Evolutionary conservation across 2,329 filamentous ascomycete genomes (phyloP), one percentile per base, ranked within the genome.

Genomic region (Plenodomus biglobosus): DNA sequence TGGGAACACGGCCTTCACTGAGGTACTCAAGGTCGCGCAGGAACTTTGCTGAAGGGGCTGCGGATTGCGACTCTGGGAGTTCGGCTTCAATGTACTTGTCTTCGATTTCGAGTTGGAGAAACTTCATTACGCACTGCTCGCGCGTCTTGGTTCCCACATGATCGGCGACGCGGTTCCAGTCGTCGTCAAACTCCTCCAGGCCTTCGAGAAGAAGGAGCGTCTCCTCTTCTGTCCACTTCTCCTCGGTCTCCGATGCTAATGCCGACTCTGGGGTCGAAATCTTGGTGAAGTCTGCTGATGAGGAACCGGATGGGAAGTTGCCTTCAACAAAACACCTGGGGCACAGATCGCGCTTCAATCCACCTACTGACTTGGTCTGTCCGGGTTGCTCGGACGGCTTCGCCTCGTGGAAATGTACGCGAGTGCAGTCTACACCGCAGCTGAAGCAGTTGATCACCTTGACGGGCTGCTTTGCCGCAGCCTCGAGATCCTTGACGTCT

Each of bases 61-160:
- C 59, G 3, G 61, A 51, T 22, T 64, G 61, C 24, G 58, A 50
- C 35, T 65, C 58, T 46, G 88, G 76, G 7, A 84, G 82, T 63
- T 92, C 86, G 7, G 90, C 85, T 63, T 97, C 92, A 8, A 96
- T 78, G 66, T 96, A 99, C 71, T 95, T 95, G 76, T 96, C 92
- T 71, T 97, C 94, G 53, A 99, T 99, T 60, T 96, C 92, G 30
- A 99, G 80, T 68, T 96, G 91, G 56, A 99, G 74, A 77, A 99
- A 99, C 70, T 96, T 94, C 62, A 97, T 81, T 15, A 97, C 92
- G 70, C 94, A 99, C 75, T 99, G 92, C 72, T 99, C 95, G 44
- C 90, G 83, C 1, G 91, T 96, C 51, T 92, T 86, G 2, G 90
- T 95, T 40, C 88, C 88, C 37, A 99, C 94, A 65, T 96, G 89